Evolutionary conservation across 305 asterid genomes (phyloP).

Genomic region (Fraxinus floribunda): DNA sequence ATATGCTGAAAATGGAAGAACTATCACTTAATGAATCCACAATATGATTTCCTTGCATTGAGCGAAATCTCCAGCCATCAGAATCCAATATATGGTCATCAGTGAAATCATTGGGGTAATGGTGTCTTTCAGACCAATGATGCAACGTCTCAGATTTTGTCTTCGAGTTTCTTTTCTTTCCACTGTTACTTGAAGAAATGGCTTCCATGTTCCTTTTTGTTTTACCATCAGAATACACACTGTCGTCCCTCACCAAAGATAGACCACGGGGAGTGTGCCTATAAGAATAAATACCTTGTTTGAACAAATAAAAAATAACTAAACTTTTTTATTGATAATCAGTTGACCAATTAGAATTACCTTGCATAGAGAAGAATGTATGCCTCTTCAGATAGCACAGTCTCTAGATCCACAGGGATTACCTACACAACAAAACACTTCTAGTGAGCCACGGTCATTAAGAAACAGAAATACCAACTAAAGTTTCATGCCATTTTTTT

Average conservation of each 20-base stretch:
- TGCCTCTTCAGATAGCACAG: constrained; percentile 53
- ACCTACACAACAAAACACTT: constrained; percentile 37
- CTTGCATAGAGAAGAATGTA: constrained; percentile 61
- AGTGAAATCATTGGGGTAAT: constrained; percentile 31
- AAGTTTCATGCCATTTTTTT: not conserved
- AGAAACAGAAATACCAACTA: not conserved
- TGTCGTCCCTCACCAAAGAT: constrained; percentile 25
- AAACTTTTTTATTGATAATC: not conserved
- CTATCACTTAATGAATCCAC: constrained; percentile 49
- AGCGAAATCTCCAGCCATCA: constrained; percentile 25
- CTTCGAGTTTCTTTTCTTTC: constrained; percentile 40
- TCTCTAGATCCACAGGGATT: constrained; percentile 44
- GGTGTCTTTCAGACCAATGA: constrained; percentile 20
- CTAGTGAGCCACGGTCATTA: constrained; percentile 3
- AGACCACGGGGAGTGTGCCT: constrained; percentile 40
- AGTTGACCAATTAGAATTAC: constrained; percentile 21
- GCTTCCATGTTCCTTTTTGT: constrained; percentile 36
- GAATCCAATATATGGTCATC: constrained; percentile 24
- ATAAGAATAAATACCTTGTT: constrained; percentile 3
- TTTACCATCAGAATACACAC: constrained; percentile 33
- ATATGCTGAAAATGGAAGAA: constrained; percentile 56
- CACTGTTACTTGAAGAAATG: constrained; percentile 32
- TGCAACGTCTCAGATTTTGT: constrained; percentile 27
- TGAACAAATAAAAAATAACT: not conserved
- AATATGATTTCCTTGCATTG: constrained; percentile 24